Conservation (phyloP, 208 protist genomes). For the Angomonas deanei region DNA sequence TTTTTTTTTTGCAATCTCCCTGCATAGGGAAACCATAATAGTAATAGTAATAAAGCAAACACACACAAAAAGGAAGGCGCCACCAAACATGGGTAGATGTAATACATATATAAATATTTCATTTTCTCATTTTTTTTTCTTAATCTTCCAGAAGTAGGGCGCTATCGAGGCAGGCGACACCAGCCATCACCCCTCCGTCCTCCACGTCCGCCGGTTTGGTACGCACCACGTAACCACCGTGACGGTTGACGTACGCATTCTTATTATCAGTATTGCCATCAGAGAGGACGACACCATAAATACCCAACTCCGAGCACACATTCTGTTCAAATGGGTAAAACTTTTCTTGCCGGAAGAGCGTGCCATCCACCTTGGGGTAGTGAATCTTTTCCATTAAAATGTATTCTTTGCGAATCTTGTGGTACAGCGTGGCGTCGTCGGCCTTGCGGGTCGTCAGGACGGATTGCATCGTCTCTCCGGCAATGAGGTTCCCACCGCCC, state of each 20-base stretch:
- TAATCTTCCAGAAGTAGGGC: conserved; percentile 17
- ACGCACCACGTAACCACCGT: conserved; percentile 86
- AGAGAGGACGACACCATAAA: conserved; percentile 76
- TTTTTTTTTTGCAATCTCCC: conserved; percentile 5
- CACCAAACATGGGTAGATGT: not conserved
- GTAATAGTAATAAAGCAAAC: conserved; percentile 8
- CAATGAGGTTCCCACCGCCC: conserved; percentile 92
- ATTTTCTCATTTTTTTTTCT: not conserved
- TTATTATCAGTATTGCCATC: conserved; percentile 10
- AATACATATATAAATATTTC: too few relatives aligned
- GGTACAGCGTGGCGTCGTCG: conserved; percentile 21
- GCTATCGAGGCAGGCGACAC: conserved; percentile 90
- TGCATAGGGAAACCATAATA: not conserved
- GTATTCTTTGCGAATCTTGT: conserved; percentile 69
- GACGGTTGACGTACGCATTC: not conserved
- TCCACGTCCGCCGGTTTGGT: conserved; percentile 86
- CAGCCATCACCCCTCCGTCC: conserved; percentile 93
- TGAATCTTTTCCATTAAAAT: conserved; percentile 90
- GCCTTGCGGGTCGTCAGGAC: conserved; percentile 26
- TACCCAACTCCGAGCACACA: conserved; percentile 85
- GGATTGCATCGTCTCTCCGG: conserved; percentile 59
- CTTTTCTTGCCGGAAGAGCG: conserved; percentile 49
- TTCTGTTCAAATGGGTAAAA: conserved; percentile 47
- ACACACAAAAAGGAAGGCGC: conserved; percentile 7
- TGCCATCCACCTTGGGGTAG: conserved; percentile 37